These are phyloP conservation scores for Starmera quercuum DNA, from an alignment of 805 yeast genomes.

Conservation along the genomic window DNA sequence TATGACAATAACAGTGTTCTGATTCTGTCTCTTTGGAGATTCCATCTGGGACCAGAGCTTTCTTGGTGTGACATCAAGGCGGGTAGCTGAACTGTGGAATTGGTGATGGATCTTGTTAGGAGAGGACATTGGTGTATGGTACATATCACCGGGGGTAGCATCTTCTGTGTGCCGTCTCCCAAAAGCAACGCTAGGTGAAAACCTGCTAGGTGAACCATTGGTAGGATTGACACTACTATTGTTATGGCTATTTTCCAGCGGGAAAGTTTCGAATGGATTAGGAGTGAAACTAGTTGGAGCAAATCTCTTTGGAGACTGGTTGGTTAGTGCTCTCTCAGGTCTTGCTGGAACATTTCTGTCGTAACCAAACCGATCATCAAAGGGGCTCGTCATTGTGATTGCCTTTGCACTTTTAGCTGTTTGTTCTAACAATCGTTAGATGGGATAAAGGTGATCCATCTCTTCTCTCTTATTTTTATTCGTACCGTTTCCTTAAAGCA, in stretches of 20 bases:
- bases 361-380: conserved; percentile 18
- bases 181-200: conserved; percentile 37
- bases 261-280: too few relatives aligned
- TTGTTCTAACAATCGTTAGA: not conserved
- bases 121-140: conserved; percentile 22
- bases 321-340: conserved; percentile 15
- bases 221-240: too few relatives aligned
- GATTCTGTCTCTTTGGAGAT: conserved; percentile 58
- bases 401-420: not conserved
- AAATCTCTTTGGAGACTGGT: conserved; percentile 15
- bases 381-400: conserved; percentile 17
- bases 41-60: conserved; percentile 62
- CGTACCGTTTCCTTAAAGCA: not conserved
- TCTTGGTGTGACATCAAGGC: conserved; percentile 43
- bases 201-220: conserved; percentile 17
- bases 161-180: conserved; percentile 18
- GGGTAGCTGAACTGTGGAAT: conserved; percentile 8
- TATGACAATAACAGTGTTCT: conserved; percentile 40
- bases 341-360: conserved; percentile 8
- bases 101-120: conserved; percentile 30
- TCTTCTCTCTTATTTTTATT: not conserved
- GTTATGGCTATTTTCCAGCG: too few relatives aligned
- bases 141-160: conserved; percentile 7
- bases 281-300: not conserved
- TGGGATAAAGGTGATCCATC: not conserved